Conservation (phyloP, 2,329 filamentous ascomycete genomes). For the Phyllosticta paracitricarpa region DNA sequence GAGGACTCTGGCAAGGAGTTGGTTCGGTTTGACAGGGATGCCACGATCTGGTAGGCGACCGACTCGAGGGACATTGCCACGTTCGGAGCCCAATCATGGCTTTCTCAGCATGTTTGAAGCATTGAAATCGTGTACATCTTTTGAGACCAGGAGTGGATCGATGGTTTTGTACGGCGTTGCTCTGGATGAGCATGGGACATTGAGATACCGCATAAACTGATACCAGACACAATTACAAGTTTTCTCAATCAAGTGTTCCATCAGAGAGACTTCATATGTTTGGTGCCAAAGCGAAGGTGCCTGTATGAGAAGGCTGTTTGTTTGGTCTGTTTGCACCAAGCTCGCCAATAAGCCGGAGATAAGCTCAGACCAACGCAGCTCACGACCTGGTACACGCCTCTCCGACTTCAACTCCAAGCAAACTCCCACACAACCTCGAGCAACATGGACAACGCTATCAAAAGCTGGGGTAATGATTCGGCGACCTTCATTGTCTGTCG, state of each 20-base stretch:
- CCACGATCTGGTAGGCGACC: conserved; percentile 52
- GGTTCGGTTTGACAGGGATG: conserved; percentile 77
- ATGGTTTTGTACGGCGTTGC: background rate
- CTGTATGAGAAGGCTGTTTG: background rate
- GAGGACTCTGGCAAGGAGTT: conserved; percentile 91
- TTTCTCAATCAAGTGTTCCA: background rate
- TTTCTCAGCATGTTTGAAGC: background rate
- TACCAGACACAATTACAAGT: background rate
- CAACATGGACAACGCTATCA: conserved; percentile 46
- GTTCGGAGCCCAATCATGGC: background rate
- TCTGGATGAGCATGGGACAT: background rate
- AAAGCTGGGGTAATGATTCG: conserved; percentile 47
- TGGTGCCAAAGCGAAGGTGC: too few species aligned
- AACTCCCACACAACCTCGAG: background rate
- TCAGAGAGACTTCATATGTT: too few species aligned
- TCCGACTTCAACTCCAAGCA: background rate
- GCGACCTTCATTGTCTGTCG: background rate
- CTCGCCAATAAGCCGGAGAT: background rate
- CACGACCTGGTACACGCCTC: background rate
- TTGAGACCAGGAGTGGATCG: background rate
- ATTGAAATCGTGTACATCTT: background rate
- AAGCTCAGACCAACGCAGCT: conserved; percentile 6
- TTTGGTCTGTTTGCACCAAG: conserved; percentile 4
- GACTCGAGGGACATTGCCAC: background rate
- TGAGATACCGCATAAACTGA: background rate